phyloP scores from a whole-genome alignment of 2,329 filamentous ascomycete genomes.

The Ophiocordyceps camponoti-saundersi region DNA sequence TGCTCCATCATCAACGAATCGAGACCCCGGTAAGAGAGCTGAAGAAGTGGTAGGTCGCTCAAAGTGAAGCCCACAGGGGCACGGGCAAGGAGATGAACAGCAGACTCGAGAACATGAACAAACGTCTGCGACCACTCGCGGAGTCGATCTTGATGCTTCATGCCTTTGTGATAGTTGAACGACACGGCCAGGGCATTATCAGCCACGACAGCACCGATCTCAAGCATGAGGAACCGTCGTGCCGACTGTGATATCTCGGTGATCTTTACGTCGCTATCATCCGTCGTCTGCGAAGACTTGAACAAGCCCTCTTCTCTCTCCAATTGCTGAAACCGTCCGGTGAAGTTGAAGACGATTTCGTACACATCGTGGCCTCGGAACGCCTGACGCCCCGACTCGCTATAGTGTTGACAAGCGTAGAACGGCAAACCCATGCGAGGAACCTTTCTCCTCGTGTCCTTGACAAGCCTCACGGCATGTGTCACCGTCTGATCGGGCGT shows the following conservation, averaged over 20 bases:
- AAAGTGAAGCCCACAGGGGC: constrained; percentile 7
- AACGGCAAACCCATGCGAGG: constrained; percentile 19
- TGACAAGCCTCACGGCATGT: constrained; percentile 9
- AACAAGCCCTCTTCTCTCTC: constrained; percentile 15
- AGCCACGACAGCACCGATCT: constrained; percentile 3
- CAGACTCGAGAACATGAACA: background rate
- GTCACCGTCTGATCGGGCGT: background rate
- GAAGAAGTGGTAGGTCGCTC: constrained; percentile 16
- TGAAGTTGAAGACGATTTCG: constrained; percentile 33
- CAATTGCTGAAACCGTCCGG: constrained; percentile 21
- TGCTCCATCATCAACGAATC: constrained; percentile 1
- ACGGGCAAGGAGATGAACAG: background rate
- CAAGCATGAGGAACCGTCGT: constrained; percentile 1
- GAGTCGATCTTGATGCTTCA: constrained; percentile 2
- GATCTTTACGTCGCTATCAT: background rate
- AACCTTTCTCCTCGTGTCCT: constrained; percentile 16
- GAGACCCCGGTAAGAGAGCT: constrained; percentile 2
- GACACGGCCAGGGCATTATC: constrained; percentile 1
- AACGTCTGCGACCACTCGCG: constrained; percentile 2
- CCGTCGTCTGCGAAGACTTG: background rate
- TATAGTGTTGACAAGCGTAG: constrained; percentile 18
- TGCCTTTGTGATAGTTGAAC: constrained; percentile 2
- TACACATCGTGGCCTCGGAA: constrained; percentile 18
- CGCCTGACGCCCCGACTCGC: constrained; percentile 9
- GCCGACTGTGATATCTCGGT: constrained; percentile 1